Evolutionary conservation across 805 yeast genomes (phyloP), one percentile per base, ranked within the genome.

Genomic region (Yarrowia osloensis): DNA sequence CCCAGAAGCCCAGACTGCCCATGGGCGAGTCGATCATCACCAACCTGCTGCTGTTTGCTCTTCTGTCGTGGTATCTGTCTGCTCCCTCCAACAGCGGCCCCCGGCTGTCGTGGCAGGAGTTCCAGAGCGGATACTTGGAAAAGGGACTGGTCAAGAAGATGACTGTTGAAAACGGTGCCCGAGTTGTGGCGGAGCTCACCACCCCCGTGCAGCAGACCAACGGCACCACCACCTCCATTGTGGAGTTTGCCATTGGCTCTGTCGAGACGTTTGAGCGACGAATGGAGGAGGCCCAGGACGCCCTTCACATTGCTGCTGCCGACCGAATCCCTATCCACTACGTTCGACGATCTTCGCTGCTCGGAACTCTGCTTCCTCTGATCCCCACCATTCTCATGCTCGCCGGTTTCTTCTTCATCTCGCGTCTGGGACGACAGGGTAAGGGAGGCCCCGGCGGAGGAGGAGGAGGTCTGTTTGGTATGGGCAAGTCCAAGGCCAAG

Each of bases 401-500:
- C 72, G 98, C 93, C 44, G 97, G 97, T 63, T 83, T 95, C 63
- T 87, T 88, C 77, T 95, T 89, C 82, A 80, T 95, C 77, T 88
- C 93, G 8, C 86, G 86, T 70, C 85, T 85, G 71, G 19, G 39
- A 6, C 49, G 57, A 9, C 57, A 29, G 49, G 59, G 90, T 13
- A 73, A 77, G 26, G 83, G 86, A 54, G 81, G 82, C 2, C 84
- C 86, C 73, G 91, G 91, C 73, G 91, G 91, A 54, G 94, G 94
- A 2, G 85, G 89, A 69, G 92, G 92, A 65, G 96, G 96, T 4
- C 84, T 90, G 17, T 86, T 90, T 78, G 84, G 85, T 66, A 90
- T 93, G 74, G 97, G 98, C 68, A 91, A 92, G 76, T 88, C 96
- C 44, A 90, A 90, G 67, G 98, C 98, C 4, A 90, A 91, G 76